Conservation (phyloP, 495 filamentous ascomycete genomes). For the Poronia punctata region DNA sequence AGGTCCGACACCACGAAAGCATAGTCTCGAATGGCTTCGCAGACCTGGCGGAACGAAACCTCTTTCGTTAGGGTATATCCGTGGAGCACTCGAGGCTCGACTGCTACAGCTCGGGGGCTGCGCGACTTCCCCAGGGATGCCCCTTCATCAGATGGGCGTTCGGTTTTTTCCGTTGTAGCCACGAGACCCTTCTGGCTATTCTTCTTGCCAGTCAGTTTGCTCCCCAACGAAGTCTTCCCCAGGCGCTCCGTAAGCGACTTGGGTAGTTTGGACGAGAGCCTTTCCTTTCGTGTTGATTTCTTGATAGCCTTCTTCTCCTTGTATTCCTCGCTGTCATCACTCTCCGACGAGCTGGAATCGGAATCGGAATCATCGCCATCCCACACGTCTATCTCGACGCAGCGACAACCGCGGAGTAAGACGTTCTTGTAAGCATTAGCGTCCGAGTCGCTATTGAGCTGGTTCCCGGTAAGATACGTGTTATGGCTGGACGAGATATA, state of each 20-base stretch:
- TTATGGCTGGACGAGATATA: conserved; percentile 93
- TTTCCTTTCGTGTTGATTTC: conserved; percentile 25
- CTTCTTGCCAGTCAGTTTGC: conserved; percentile 28
- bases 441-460: conserved; percentile 77
- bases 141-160: conserved; percentile 1
- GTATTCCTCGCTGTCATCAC: conserved; percentile 21
- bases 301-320: conserved; percentile 18
- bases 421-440: conserved; percentile 79
- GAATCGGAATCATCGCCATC: conserved; percentile 60
- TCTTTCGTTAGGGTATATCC: conserved; percentile 88
- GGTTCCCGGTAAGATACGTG: conserved; percentile 88
- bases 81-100: conserved; percentile 76
- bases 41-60: conserved; percentile 77
- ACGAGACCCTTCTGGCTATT: conserved; percentile 15
- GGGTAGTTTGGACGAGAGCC: conserved; percentile 25
- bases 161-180: not conserved
- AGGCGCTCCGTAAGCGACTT: conserved; percentile 29
- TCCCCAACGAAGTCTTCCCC: conserved; percentile 34
- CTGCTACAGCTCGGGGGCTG: conserved; percentile 25
- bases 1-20: conserved; percentile 67
- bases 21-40: conserved; percentile 66
- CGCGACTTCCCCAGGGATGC: conserved; percentile 17
- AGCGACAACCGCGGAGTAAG: conserved; percentile 76
- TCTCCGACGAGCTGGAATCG: conserved; percentile 25
- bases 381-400: conserved; percentile 95